Conservation (phyloP, 139 green algal genomes). For the Coelastrella sp. region DNA sequence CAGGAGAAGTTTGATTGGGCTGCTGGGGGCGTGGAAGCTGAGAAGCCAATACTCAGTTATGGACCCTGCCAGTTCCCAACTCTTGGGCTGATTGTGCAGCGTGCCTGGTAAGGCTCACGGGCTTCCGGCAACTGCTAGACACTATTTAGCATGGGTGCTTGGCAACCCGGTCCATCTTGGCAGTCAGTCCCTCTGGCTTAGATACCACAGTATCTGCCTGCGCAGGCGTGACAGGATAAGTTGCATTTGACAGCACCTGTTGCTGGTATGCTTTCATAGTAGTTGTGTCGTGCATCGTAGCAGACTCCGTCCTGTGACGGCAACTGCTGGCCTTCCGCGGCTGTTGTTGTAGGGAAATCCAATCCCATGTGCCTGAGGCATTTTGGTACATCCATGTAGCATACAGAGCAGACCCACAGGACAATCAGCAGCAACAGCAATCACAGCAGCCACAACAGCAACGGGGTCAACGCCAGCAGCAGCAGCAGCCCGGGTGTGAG, state of each 20-base stretch:
- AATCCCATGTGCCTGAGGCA: constrained; percentile 91
- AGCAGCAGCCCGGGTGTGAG: constrained; percentile 52
- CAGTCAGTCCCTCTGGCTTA: no score
- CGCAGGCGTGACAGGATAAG: no score
- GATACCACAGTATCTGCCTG: no score
- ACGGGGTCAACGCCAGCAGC: neutral
- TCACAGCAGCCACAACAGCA: constrained; percentile 18
- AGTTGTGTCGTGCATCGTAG: neutral
- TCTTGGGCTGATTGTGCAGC: constrained; percentile 97
- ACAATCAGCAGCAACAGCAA: neutral
- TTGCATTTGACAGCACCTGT: no score
- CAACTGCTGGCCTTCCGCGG: no score
- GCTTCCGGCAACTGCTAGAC: neutral
- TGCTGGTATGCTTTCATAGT: no score
- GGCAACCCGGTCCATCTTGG: no score
- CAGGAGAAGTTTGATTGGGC: constrained; percentile 87
- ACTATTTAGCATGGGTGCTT: neutral
- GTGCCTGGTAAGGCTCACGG: constrained; percentile 79
- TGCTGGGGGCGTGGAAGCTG: constrained; percentile 47
- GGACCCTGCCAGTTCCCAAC: constrained; percentile 99
- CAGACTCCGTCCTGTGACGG: neutral
- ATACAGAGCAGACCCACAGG: constrained; percentile 42
- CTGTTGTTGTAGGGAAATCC: constrained; percentile 83
- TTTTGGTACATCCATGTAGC: constrained; percentile 92
- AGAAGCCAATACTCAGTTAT: constrained; percentile 85